Percentiles rank a stretch among this genome's conserved stretches.
These are phyloP conservation scores for Silene noctiflora DNA, from an alignment of 179 eudicot species.

Conservation along the genomic window DNA sequence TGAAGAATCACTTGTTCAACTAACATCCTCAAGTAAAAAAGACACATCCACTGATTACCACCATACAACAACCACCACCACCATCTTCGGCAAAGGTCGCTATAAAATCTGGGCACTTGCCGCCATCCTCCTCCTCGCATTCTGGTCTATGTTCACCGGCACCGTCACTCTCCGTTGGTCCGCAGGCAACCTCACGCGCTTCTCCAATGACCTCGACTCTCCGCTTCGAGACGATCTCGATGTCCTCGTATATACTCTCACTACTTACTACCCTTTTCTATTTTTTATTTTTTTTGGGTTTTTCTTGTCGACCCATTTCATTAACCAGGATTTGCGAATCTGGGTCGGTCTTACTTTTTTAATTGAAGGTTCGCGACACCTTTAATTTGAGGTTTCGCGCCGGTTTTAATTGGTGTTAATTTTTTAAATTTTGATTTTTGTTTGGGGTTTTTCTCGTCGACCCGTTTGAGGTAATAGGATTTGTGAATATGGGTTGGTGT, in stretches of 20 bases:
- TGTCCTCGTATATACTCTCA: conserved; percentile 41
- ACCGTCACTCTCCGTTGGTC: conserved; percentile 92
- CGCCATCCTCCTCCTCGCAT: conserved; percentile 72
- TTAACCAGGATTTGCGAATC: neutral
- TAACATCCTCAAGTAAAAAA: conserved; percentile 30
- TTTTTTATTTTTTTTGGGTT: neutral
- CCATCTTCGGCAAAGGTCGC: conserved; percentile 50
- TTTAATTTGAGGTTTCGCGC: neutral
- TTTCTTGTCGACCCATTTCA: neutral
- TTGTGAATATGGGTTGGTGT: conserved; percentile 19
- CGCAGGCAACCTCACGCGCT: conserved; percentile 53
- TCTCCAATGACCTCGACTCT: conserved; percentile 42
- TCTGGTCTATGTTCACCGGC: conserved; percentile 93
- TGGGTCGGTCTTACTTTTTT: neutral
- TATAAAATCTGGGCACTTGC: conserved; percentile 82
- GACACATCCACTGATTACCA: conserved; percentile 6
- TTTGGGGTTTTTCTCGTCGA: neutral
- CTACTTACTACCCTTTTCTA: neutral
- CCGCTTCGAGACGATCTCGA: conserved; percentile 73
- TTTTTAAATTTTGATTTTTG: neutral
- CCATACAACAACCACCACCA: conserved; percentile 21
- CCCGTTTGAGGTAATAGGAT: neutral
- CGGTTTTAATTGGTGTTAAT: neutral
- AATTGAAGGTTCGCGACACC: neutral
- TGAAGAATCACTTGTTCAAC: conserved; percentile 42